A percentile compares a stretch with the other conserved stretches of the same genome.
Evolutionary conservation across 192 early-diverging fungal genomes (phyloP).

Genomic region (Funneliformis geosporum): DNA sequence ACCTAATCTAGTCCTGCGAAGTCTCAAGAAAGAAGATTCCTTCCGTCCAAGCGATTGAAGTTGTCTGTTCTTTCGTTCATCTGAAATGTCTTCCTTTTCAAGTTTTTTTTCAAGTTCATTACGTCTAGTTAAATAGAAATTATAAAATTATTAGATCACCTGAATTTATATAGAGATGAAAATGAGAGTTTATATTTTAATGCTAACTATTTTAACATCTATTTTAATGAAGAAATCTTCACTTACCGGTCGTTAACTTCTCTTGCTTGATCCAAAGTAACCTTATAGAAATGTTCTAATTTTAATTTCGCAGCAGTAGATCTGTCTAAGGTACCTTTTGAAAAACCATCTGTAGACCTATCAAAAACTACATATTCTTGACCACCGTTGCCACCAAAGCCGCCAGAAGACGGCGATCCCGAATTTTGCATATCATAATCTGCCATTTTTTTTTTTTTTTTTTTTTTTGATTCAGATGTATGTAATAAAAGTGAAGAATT

Average conservation of each 20-base stretch:
- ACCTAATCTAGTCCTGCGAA: slow-evolving; percentile 86
- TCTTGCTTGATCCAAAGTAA: slow-evolving; percentile 82
- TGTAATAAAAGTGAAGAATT: background rate
- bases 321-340: slow-evolving; percentile 81
- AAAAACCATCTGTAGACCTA: slow-evolving; percentile 74
- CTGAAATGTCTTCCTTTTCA: slow-evolving; percentile 72
- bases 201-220: no score
- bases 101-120: slow-evolving; percentile 80
- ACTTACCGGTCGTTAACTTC: slow-evolving; percentile 75
- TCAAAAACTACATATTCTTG: slow-evolving; percentile 59
- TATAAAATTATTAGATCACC: background rate
- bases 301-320: slow-evolving; percentile 88
- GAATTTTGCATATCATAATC: slow-evolving; percentile 11
- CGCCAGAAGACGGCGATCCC: background rate
- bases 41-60: slow-evolving; percentile 76
- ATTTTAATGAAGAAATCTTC: background rate
- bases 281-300: slow-evolving; percentile 92
- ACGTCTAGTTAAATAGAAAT: slow-evolving; percentile 49
- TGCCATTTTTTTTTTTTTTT: slow-evolving; percentile 12
- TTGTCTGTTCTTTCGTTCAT: slow-evolving; percentile 88
- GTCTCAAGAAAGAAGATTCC: slow-evolving; percentile 92
- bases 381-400: slow-evolving; percentile 18
- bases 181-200: background rate
- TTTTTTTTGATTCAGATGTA: slow-evolving; percentile 1
- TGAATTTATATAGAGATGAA: background rate